phyloP scores from a whole-genome alignment of 768 basidiomycete species.

The Ramaria sp. region DNA sequence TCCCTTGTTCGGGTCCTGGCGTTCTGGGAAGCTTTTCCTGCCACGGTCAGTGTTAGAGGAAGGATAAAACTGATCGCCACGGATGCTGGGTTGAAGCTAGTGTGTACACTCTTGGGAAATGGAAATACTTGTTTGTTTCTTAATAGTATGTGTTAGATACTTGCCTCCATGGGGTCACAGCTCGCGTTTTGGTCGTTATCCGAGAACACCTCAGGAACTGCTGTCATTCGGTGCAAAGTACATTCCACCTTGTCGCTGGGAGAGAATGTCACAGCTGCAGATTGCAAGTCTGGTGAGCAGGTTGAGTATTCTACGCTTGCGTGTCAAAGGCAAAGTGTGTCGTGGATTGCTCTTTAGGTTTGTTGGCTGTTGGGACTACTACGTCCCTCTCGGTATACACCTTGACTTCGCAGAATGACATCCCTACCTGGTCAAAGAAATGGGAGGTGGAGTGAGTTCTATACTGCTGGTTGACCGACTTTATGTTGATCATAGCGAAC shows the following conservation, averaged over 20 bases:
- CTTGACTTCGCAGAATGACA: constrained; percentile 67
- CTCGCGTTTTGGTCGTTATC: constrained; percentile 77
- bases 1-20: constrained; percentile 57
- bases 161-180: constrained; percentile 55
- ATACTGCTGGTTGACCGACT: not conserved
- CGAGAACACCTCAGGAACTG: constrained; percentile 34
- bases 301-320: constrained; percentile 3
- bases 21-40: constrained; percentile 75
- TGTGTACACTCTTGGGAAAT: constrained; percentile 28
- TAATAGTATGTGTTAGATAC: constrained; percentile 37
- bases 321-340: not conserved
- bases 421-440: constrained; percentile 74
- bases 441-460: constrained; percentile 51
- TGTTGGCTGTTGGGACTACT: constrained; percentile 59
- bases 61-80: constrained; percentile 53
- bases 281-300: constrained; percentile 62
- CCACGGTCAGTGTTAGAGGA: constrained; percentile 30
- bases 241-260: constrained; percentile 72
- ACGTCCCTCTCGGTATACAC: constrained; percentile 62
- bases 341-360: constrained; percentile 35
- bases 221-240: constrained; percentile 38
- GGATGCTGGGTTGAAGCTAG: constrained; percentile 73
- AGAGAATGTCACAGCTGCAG: constrained; percentile 48
- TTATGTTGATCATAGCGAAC: constrained; percentile 10
- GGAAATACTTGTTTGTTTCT: not conserved